A percentile compares a stretch with the other conserved stretches of the same genome.
These are phyloP conservation scores for Castanopsis chinensis DNA, from an alignment of 306 rosid genomes.

Conservation along the genomic window DNA sequence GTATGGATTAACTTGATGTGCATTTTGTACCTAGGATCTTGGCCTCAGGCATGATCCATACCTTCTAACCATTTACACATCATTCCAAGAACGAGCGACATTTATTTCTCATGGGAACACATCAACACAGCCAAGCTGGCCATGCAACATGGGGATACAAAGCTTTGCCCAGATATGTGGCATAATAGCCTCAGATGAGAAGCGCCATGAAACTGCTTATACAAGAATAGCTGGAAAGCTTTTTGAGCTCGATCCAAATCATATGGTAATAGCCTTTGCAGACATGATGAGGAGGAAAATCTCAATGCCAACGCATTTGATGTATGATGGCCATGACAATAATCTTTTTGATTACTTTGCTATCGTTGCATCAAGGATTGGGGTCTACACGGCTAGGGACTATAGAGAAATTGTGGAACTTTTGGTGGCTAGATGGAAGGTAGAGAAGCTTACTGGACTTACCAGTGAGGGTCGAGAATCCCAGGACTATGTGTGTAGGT, in stretches of 20 bases:
- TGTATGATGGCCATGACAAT: no score
- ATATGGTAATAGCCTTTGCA: constrained; percentile 32
- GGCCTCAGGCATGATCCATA: constrained; percentile 72
- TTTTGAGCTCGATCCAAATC: constrained; percentile 79
- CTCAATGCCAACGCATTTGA: no score
- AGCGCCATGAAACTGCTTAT: constrained; percentile 89
- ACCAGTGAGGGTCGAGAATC: constrained; percentile 4
- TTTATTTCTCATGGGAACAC: constrained; percentile 87
- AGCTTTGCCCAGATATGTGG: constrained; percentile 89
- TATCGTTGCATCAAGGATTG: no score
- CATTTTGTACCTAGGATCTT: constrained; percentile 48
- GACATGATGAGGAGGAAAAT: constrained; percentile 12
- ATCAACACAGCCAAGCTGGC: constrained; percentile 90
- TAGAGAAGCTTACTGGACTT: constrained; percentile 2
- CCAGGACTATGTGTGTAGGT: constrained; percentile 9
- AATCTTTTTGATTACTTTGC: no score
- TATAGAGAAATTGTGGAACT: no score
- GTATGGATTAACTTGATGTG: not conserved
- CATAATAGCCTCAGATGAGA: constrained; percentile 82
- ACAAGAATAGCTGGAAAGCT: constrained; percentile 82
- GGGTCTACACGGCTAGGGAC: no score
- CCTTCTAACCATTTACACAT: constrained; percentile 77
- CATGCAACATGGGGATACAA: constrained; percentile 67
- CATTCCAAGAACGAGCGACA: constrained; percentile 88
- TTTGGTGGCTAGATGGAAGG: no score